Base-by-base conservation (phyloP, 2,329 filamentous ascomycete genomes). In the Colletotrichum plurivorum region DNA sequence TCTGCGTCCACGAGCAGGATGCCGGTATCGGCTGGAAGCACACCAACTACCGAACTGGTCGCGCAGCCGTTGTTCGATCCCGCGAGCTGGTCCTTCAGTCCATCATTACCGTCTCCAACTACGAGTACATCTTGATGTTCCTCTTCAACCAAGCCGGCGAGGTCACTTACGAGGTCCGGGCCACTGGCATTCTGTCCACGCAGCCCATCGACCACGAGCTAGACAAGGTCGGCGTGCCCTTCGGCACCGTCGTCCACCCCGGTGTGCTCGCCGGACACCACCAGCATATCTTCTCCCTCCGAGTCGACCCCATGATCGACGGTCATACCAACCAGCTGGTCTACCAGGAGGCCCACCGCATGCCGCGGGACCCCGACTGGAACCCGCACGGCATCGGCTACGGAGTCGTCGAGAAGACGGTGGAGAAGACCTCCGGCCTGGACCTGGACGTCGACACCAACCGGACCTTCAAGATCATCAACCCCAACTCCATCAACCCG, bases 271-370 rank as follows among this genome's bases (percentile, higher is more conserved):
- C 67, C 6, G 45, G 63, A 20, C 58, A 92, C 78, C 92, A 94
- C 75, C 92, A 95, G 76, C 93, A 94, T 78, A 92, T 94, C 77
- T 94, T 95, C 81, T 90, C 87, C 4, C 83, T 91, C 5, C 86
- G 89, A 9, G 82, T 91, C 13, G 89, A 91, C 74, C 89, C 89
- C n/a, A 87, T 87, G 71, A 81, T 90, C 56, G 88, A 88, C 67
- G 89, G 89, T 0, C 83, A 84, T 69, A 78, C 80, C 49, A 89
- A 89, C 72, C 82, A 84, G 5, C 77, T 89, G 31, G 83, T 87
- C 64, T 87, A 91, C 74, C 83, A 87, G n/a, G 70, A 71, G 49
- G 62, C 66, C 12, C 58, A 59, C 45, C 58, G 53, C 5, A 67
- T 69, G 57, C 67, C 67, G 20, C 41, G 62, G n/a, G 57, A 71